A percentile compares a stretch with the other conserved stretches of the same genome.
These are phyloP conservation scores for Linderina pennispora DNA, from an alignment of 192 early-diverging fungal genomes.

Conservation along the genomic window DNA sequence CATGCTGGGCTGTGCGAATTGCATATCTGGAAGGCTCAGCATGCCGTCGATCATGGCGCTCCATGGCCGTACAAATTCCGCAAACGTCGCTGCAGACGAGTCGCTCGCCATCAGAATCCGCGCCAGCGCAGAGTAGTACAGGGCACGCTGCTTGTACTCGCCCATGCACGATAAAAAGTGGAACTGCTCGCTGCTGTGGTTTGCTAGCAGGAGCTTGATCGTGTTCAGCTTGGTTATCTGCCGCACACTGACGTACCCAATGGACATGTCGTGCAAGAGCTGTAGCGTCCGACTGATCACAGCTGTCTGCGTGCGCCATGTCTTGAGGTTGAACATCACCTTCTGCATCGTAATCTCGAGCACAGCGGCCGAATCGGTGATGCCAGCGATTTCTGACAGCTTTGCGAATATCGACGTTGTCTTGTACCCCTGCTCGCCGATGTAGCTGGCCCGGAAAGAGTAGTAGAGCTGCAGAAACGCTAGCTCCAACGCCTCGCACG, in stretches of 20 bases:
- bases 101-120: constrained; percentile 71
- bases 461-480: constrained; percentile 77
- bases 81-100: constrained; percentile 52
- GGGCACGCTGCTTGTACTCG: constrained; percentile 56
- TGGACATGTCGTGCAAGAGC: constrained; percentile 71
- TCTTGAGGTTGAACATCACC: constrained; percentile 58
- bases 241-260: constrained; percentile 70
- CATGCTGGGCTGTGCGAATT: constrained; percentile 48
- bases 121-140: constrained; percentile 75
- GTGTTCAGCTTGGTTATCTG: constrained; percentile 73
- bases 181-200: constrained; percentile 68
- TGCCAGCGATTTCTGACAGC: constrained; percentile 59
- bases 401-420: constrained; percentile 59
- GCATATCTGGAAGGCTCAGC: constrained; percentile 44
- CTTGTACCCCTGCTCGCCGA: constrained; percentile 62
- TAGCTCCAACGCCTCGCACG: constrained; percentile 63
- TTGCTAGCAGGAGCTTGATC: constrained; percentile 56
- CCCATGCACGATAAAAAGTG: constrained; percentile 58
- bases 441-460: constrained; percentile 72
- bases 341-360: constrained; percentile 30
- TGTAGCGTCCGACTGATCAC: constrained; percentile 61
- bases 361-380: constrained; percentile 51
- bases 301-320: constrained; percentile 49
- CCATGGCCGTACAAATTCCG: constrained; percentile 70
- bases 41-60: constrained; percentile 51